Evolutionary conservation across 2,329 filamentous ascomycete species (phyloP).

Genomic region (Penicillium psychrosexuale): DNA sequence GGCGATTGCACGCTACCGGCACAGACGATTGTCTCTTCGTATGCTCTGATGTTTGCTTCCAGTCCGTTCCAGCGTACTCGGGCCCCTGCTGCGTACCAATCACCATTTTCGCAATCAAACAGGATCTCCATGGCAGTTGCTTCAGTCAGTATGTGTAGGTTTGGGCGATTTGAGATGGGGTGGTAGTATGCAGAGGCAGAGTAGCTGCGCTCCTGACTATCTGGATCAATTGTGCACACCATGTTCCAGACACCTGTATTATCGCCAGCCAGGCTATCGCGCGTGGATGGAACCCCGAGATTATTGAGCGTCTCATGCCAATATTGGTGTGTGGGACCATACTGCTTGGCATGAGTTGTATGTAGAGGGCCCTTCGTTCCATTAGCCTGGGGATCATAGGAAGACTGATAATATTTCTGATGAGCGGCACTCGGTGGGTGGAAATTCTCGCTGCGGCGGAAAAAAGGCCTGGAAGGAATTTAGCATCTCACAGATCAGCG

Average conservation of each 20-base stretch:
- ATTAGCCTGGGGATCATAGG: slow-evolving; percentile 17
- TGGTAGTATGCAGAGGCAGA: slow-evolving; percentile 43
- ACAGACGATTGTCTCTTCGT: slow-evolving; percentile 56
- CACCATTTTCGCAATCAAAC: slow-evolving; percentile 28
- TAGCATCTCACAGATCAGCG: slow-evolving; percentile 9
- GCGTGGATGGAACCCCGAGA: slow-evolving; percentile 39
- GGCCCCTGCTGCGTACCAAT: slow-evolving; percentile 35
- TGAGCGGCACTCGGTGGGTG: slow-evolving; percentile 26
- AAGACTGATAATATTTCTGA: slow-evolving; percentile 25
- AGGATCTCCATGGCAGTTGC: slow-evolving; percentile 49
- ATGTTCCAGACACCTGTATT: slow-evolving; percentile 44
- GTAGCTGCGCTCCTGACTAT: slow-evolving; percentile 39
- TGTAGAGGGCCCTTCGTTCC: slow-evolving; percentile 37
- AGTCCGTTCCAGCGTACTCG: slow-evolving; percentile 39
- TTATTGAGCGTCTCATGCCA: slow-evolving; percentile 46
- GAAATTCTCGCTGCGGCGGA: slow-evolving; percentile 51
- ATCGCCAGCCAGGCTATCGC: slow-evolving; percentile 38
- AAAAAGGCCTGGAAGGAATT: slow-evolving; percentile 47
- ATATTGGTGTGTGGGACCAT: slow-evolving; percentile 39
- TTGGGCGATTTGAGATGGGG: slow-evolving; percentile 36
- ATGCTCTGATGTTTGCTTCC: slow-evolving; percentile 34
- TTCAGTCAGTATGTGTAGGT: slow-evolving; percentile 50
- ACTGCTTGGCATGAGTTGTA: slow-evolving; percentile 22
- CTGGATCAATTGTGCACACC: slow-evolving; percentile 28
- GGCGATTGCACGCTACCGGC: slow-evolving; percentile 58